Percentiles rank a stretch among this genome's conserved stretches.
These are phyloP conservation scores for Passiflora organensis DNA, from an alignment of 345 rosid genomes.

Conservation along the genomic window DNA sequence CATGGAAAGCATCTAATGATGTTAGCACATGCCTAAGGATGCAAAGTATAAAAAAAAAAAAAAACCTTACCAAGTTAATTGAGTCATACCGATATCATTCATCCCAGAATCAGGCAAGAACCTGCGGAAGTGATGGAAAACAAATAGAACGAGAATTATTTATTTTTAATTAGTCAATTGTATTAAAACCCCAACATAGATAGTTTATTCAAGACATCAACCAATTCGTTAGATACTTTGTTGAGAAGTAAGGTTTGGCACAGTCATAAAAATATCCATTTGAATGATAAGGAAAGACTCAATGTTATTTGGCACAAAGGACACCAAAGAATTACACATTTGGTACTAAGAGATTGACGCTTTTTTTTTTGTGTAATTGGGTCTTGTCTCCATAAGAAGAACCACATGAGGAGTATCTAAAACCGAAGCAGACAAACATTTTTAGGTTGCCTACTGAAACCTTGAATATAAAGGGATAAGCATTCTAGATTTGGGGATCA, in stretches of 20 bases:
- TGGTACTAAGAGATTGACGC: background rate
- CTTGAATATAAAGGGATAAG: background rate
- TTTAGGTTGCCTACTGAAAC: background rate
- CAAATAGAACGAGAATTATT: background rate
- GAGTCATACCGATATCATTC: conserved; percentile 64
- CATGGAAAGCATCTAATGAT: too few relatives aligned
- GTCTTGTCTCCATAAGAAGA: background rate
- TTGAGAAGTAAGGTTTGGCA: background rate
- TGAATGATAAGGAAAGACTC: too few relatives aligned
- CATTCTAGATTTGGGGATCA: too few relatives aligned
- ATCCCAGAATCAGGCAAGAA: conserved; percentile 78
- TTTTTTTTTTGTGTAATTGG: background rate
- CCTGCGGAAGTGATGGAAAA: conserved; percentile 29
- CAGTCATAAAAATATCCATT: background rate
- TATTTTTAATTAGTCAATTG: too few relatives aligned
- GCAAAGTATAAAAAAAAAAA: too few relatives aligned
- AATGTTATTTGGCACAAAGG: too few relatives aligned
- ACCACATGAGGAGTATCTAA: background rate
- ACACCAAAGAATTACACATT: too few relatives aligned
- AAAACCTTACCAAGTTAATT: conserved; percentile 63
- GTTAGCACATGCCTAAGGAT: too few relatives aligned
- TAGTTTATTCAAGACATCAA: too few relatives aligned
- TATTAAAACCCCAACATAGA: too few relatives aligned
- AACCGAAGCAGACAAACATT: background rate
- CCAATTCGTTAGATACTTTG: too few relatives aligned